Percentiles rank a stretch among this genome's conserved stretches.
These are phyloP conservation scores for Quillaja saponaria DNA, from an alignment of 306 rosid species.

Conservation along the genomic window DNA sequence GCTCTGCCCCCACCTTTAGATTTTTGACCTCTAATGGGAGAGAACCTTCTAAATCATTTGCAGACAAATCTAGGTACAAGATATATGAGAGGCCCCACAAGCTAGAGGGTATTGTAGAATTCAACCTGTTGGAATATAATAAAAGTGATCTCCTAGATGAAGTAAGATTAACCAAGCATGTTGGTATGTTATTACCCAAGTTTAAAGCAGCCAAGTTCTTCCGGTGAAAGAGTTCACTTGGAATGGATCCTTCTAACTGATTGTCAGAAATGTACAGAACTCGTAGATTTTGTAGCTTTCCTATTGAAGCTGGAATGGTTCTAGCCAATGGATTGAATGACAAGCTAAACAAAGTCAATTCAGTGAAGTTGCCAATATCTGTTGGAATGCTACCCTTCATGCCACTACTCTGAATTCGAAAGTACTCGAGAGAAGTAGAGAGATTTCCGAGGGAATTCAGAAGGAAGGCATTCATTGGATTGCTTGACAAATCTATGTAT, in stretches of 20 bases:
- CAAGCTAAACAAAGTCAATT: neutral
- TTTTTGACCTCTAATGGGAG: neutral
- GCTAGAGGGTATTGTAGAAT: slow-evolving; percentile 2
- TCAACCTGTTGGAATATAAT: neutral
- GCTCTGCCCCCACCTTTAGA: neutral
- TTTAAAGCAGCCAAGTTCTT: neutral
- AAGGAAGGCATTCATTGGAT: no score
- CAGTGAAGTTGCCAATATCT: neutral
- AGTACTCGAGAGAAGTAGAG: neutral
- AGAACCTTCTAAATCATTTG: slow-evolving; percentile 14
- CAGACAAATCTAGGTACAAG: neutral
- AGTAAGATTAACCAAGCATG: neutral
- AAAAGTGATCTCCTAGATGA: neutral
- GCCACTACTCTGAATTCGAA: neutral
- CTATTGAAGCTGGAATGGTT: neutral
- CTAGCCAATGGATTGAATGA: neutral
- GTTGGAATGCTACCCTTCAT: neutral
- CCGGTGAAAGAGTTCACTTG: neutral
- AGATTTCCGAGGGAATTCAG: neutral
- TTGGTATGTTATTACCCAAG: neutral
- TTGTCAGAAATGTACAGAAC: neutral
- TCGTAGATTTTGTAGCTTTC: neutral
- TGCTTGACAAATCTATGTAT: no score
- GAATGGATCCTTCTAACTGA: neutral
- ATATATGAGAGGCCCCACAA: neutral